These are phyloP conservation scores for Puccinia coronata DNA, from an alignment of 1,284 basidiomycete species.

Conservation along the genomic window DNA sequence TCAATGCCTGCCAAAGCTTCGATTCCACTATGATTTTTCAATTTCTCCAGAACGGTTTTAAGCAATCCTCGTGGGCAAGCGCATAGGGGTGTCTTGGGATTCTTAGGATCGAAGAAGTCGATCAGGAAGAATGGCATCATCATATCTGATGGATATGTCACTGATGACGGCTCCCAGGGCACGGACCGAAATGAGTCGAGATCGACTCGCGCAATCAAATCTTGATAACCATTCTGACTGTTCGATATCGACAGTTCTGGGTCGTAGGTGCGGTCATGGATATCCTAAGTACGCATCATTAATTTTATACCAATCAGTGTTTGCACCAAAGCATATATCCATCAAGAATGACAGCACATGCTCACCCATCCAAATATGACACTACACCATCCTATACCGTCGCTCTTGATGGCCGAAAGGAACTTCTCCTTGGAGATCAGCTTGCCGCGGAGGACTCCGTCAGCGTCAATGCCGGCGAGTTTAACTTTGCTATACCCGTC, in stretches of 20 bases:
- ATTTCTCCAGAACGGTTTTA: slow-evolving; percentile 64
- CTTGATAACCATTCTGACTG: slow-evolving; percentile 83
- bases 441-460: slow-evolving; percentile 90
- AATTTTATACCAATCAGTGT: too few relatives aligned
- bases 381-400: slow-evolving; percentile 62
- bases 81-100: slow-evolving; percentile 71
- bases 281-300: slow-evolving; percentile 67
- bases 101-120: slow-evolving; percentile 76
- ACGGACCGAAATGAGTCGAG: slow-evolving; percentile 80
- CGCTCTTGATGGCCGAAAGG: slow-evolving; percentile 74
- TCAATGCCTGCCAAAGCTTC: slow-evolving; percentile 59
- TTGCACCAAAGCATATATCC: slow-evolving; percentile 24
- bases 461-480: slow-evolving; percentile 59
- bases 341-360: slow-evolving; percentile 73
- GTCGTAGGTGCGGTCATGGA: slow-evolving; percentile 71
- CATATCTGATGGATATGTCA: not conserved
- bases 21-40: slow-evolving; percentile 60
- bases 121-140: slow-evolving; percentile 89
- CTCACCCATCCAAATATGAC: slow-evolving; percentile 54
- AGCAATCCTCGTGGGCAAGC: slow-evolving; percentile 86
- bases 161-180: slow-evolving; percentile 76
- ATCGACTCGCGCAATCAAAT: slow-evolving; percentile 80
- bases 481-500: not conserved
- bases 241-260: slow-evolving; percentile 84
- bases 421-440: slow-evolving; percentile 79